Evolutionary conservation across 371 early-diverging fungal species (phyloP).

Genomic region (Apophysomyces ossiformis): DNA sequence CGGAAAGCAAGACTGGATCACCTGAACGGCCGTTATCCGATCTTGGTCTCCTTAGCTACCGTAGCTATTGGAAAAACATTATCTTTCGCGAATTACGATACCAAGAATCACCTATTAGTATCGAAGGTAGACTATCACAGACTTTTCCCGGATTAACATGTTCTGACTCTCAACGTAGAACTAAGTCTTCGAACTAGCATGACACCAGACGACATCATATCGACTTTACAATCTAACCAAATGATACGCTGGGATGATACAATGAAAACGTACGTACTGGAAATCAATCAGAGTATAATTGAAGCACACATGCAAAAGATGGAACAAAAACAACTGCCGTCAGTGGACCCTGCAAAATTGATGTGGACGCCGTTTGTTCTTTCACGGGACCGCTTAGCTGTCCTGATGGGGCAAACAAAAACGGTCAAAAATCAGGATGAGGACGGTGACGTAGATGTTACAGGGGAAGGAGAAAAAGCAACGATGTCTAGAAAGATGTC

Average conservation of each 20-base stretch:
- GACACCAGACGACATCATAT: slow-evolving; percentile 72
- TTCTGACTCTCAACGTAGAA: slow-evolving; percentile 28
- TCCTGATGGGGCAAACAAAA: slow-evolving; percentile 24
- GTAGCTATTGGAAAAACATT: slow-evolving; percentile 66
- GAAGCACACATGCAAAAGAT: slow-evolving; percentile 46
- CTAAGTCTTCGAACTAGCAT: slow-evolving; percentile 68
- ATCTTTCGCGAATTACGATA: slow-evolving; percentile 27
- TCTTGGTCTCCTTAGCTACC: slow-evolving; percentile 87
- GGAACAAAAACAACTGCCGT: slow-evolving; percentile 48
- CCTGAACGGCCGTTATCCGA: slow-evolving; percentile 95
- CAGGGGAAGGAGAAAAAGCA: slow-evolving; percentile 9
- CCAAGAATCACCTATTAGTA: slow-evolving; percentile 30
- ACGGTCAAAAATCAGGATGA: slow-evolving; percentile 31
- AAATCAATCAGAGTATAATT: slow-evolving; percentile 41
- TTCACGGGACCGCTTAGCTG: slow-evolving; percentile 43
- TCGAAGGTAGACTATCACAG: slow-evolving; percentile 23
- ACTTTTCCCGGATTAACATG: neutral
- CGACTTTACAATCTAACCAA: slow-evolving; percentile 65
- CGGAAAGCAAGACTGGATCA: slow-evolving; percentile 81
- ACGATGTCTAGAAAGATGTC: slow-evolving; percentile 5
- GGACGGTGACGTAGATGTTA: slow-evolving; percentile 24
- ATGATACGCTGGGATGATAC: slow-evolving; percentile 35
- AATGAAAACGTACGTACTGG: slow-evolving; percentile 23
- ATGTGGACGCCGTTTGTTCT: slow-evolving; percentile 72
- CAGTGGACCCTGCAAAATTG: slow-evolving; percentile 56